Conservation (phyloP, 78 protist genomes). For the Monosiga brevicollis region DNA sequence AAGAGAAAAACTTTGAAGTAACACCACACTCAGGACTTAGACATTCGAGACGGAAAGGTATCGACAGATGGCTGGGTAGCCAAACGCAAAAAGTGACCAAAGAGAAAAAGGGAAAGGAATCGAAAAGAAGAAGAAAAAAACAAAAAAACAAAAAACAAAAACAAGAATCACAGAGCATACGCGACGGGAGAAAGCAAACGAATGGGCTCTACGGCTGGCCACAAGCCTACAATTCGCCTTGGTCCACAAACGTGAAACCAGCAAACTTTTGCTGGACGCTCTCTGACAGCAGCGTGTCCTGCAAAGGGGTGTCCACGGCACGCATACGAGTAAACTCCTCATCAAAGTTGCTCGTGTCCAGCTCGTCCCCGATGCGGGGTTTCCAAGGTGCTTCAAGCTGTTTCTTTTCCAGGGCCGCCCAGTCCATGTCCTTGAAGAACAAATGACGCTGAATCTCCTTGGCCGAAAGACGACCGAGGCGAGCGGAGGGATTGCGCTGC, state of each 20-base stretch:
- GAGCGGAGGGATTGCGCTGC: slow-evolving; percentile 12
- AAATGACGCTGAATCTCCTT: slow-evolving; percentile 4
- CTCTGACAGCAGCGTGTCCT: background rate
- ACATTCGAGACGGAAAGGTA: background rate
- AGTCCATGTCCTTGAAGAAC: slow-evolving; percentile 16
- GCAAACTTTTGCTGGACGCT: slow-evolving; percentile 14
- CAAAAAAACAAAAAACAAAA: too few species aligned
- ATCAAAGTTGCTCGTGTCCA: slow-evolving; percentile 30
- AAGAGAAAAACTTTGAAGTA: too few species aligned
- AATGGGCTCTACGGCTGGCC: too few species aligned
- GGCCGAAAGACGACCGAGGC: slow-evolving; percentile 33
- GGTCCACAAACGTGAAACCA: slow-evolving; percentile 23
- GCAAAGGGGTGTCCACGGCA: slow-evolving; percentile 30
- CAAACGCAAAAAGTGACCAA: too few species aligned
- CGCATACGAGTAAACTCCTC: slow-evolving; percentile 14
- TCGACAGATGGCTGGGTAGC: background rate
- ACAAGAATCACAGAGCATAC: too few species aligned
- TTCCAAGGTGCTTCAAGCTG: background rate
- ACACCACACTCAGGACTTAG: background rate
- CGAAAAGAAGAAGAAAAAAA: too few species aligned
- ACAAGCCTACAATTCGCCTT: background rate
- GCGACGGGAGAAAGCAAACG: too few species aligned
- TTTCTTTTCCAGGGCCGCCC: background rate
- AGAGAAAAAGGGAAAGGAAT: too few species aligned
- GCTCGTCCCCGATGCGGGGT: background rate